Percentiles rank a stretch among this genome's conserved stretches.
These are phyloP conservation scores for Beta macrorhiza DNA, from an alignment of 179 eudicot species.

Conservation along the genomic window DNA sequence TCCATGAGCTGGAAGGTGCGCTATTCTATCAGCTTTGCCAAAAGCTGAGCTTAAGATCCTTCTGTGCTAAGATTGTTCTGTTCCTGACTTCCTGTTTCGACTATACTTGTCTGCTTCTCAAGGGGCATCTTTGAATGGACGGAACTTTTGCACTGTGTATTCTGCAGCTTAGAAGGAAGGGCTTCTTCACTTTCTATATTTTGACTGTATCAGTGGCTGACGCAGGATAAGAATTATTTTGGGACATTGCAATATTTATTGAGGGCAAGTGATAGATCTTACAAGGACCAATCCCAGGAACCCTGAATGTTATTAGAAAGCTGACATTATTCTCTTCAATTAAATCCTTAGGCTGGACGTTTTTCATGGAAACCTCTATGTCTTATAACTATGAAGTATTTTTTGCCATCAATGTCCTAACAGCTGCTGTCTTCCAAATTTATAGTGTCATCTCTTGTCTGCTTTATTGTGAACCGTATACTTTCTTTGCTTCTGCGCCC, in stretches of 20 bases:
- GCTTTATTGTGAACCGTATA: background rate
- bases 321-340: background rate
- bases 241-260: background rate
- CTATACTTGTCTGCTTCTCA: background rate
- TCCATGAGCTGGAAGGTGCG: background rate
- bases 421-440: background rate
- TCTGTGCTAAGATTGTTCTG: conserved; percentile 1
- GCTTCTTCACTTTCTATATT: background rate
- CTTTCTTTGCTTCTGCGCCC: background rate
- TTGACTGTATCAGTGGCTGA: background rate
- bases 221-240: background rate
- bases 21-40: background rate
- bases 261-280: background rate
- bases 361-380: background rate
- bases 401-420: background rate
- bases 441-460: background rate
- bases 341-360: background rate
- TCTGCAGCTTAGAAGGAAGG: background rate
- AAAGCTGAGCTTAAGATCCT: background rate
- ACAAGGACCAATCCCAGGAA: too few species aligned
- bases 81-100: background rate
- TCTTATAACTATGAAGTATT: background rate
- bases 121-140: background rate
- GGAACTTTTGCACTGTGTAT: background rate
- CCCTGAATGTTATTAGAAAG: too few species aligned